Percentiles rank a stretch among this genome's conserved stretches.
Conservation (phyloP, 345 rosid species). For the Laguncularia racemosa region DNA sequence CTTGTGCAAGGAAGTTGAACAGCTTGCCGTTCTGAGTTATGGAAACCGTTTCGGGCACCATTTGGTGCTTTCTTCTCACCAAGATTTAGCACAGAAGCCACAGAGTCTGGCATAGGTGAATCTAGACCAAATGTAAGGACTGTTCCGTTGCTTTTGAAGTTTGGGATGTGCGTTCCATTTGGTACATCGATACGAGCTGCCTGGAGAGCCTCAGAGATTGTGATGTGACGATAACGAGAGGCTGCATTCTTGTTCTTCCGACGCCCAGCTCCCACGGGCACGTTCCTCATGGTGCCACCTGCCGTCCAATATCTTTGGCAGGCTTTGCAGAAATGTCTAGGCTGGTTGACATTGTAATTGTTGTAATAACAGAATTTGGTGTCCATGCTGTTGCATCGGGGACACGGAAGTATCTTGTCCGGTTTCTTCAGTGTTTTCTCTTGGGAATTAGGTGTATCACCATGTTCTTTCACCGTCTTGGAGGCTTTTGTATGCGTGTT, state of each 20-base stretch:
- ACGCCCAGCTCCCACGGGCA: slow-evolving; percentile 86
- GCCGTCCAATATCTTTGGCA: slow-evolving; percentile 98
- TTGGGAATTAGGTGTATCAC: slow-evolving; percentile 23
- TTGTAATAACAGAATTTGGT: slow-evolving; percentile 92
- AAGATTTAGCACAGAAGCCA: slow-evolving; percentile 38
- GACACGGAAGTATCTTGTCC: slow-evolving; percentile 82
- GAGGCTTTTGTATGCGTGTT: slow-evolving; percentile 27
- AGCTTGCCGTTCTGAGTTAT: slow-evolving; percentile 19
- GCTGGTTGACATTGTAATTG: slow-evolving; percentile 88
- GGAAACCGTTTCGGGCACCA: slow-evolving; percentile 31
- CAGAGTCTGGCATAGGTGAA: slow-evolving; percentile 43
- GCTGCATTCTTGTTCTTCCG: slow-evolving; percentile 78
- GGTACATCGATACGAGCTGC: slow-evolving; percentile 47
- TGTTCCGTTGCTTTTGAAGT: slow-evolving; percentile 39
- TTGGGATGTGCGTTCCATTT: slow-evolving; percentile 28
- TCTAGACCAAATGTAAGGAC: slow-evolving; percentile 64
- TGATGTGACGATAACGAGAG: slow-evolving; percentile 52
- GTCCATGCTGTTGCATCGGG: slow-evolving; percentile 84
- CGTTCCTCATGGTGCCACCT: slow-evolving; percentile 91
- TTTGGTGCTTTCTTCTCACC: slow-evolving; percentile 37
- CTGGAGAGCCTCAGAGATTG: slow-evolving; percentile 68
- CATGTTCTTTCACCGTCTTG: slow-evolving; percentile 31
- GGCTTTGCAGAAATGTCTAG: slow-evolving; percentile 89
- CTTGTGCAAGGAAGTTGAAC: slow-evolving; percentile 12
- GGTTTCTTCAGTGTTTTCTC: slow-evolving; percentile 76